Base-by-base conservation (phyloP, 108 stramenopile genomes). In the Seminavis robusta region DNA sequence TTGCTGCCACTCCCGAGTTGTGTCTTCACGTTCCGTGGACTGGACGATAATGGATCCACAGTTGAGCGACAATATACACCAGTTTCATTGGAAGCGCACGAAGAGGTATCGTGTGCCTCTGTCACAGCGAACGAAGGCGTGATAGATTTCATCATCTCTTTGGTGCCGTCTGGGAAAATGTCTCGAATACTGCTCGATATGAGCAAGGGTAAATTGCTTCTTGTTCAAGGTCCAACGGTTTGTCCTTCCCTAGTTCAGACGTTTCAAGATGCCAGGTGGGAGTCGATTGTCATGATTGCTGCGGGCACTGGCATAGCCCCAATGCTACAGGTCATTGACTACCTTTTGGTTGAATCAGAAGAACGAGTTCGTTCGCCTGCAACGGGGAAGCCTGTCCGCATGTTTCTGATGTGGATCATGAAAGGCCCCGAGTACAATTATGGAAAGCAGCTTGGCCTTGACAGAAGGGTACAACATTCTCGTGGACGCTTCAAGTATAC, bases 111-210 rank as follows among this genome's bases (percentile, higher is more conserved):
- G 15, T 30, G 54, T 40, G 21, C 46, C 19, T 33, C 27, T 21
- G 4, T 0, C 20, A 23, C 21, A 13, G 17, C 15, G 17, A 25
- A 53, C 34, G 61, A 34, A 39, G 47, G 31, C 26, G 27, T 63
- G 3, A 54, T 49, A 30, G 61, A 63, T 23, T 63, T 63, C 48
- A 31, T 63, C 9, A 56, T 63, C 61, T 39, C 36, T 20, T 37
- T 63, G 20, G 39, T 63, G 10, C 50, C 51, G 0, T 30, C 52
- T 4, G 61, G 61, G 11, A 41, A 44, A 15, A 53, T 63, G 52
- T 19, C 34, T 17, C 15, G 24, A 2, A 31, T 54, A 10, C n/a
- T 63, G n/a, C 17, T 28, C 16, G 38, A 39, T 26, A 36, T 24
- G 20, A 63, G 24, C 30, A 16, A 23, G 3, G 61, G 61, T 15